phyloP scores from a whole-genome alignment of 73 alveolate species.

The Urostyla sp. region DNA sequence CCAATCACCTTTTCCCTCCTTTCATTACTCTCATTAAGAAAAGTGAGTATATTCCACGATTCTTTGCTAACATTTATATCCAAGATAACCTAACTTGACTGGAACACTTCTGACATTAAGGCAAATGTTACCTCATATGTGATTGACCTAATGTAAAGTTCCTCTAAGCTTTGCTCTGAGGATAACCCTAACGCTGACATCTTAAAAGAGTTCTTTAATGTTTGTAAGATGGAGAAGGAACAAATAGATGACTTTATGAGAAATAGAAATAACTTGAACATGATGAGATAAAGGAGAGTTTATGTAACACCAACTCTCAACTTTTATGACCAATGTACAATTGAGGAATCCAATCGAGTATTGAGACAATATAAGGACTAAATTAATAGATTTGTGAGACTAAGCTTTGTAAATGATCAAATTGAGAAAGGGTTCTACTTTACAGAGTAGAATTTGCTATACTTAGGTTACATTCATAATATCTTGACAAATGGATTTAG shows the following conservation, averaged over 20 bases:
- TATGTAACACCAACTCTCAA: slow-evolving; percentile 46
- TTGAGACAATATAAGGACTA: slow-evolving; percentile 55
- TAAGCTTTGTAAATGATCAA: slow-evolving; percentile 42
- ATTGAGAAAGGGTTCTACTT: slow-evolving; percentile 28
- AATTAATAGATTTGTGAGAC: slow-evolving; percentile 42
- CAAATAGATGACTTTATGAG: not conserved
- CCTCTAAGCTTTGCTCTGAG: slow-evolving; percentile 5
- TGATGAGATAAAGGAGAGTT: slow-evolving; percentile 45
- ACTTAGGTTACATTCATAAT: slow-evolving; percentile 38
- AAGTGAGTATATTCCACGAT: slow-evolving; percentile 38
- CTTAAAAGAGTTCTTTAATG: not conserved
- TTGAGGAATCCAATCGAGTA: slow-evolving; percentile 58
- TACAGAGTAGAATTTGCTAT: not conserved
- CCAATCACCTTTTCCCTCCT: slow-evolving; percentile 26
- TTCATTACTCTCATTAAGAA: slow-evolving; percentile 37
- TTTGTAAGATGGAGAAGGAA: not conserved
- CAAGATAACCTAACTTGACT: not conserved
- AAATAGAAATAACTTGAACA: not conserved
- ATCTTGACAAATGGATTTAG: slow-evolving; percentile 8
- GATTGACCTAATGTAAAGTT: slow-evolving; percentile 2
- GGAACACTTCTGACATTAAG: not conserved
- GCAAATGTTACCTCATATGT: slow-evolving; percentile 12
- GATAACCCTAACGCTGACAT: slow-evolving; percentile 8
- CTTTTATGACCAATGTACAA: slow-evolving; percentile 16
- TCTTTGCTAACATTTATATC: not conserved